Evolutionary conservation across 2,329 filamentous ascomycete species (phyloP).

Genomic region (Dactylellina sp.): DNA sequence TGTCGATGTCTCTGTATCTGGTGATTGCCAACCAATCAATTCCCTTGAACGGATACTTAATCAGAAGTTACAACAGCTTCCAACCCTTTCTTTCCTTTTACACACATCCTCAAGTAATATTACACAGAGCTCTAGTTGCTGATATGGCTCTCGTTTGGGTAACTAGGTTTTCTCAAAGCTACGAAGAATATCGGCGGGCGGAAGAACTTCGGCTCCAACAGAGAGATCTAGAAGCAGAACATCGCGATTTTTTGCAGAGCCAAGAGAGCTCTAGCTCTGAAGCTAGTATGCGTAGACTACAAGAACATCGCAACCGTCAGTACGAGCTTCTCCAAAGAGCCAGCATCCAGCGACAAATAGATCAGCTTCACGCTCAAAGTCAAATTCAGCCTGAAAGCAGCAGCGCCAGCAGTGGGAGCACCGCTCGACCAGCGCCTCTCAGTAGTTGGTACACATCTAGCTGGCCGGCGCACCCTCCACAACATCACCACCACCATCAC

Average conservation of each 20-base stretch:
- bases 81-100: background rate
- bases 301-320: constrained; percentile 44
- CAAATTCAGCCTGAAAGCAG: background rate
- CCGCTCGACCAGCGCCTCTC: background rate
- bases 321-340: constrained; percentile 46
- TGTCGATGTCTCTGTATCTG: too few relatives aligned
- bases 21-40: background rate
- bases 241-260: constrained; percentile 27
- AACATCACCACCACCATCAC: constrained; percentile 13
- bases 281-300: constrained; percentile 29
- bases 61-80: background rate
- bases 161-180: constrained; percentile 21
- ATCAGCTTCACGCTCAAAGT: constrained; percentile 28
- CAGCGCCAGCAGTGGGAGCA: background rate
- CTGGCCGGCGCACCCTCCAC: constrained; percentile 16
- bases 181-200: constrained; percentile 29
- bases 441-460: constrained; percentile 21
- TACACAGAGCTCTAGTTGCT: background rate
- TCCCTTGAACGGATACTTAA: background rate
- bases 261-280: constrained; percentile 33
- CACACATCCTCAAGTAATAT: background rate
- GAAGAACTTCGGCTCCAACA: constrained; percentile 26
- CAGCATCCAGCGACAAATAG: constrained; percentile 41
- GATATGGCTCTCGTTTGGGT: background rate
- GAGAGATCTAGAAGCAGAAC: constrained; percentile 46